Base-by-base conservation (phyloP, 768 basidiomycete species). In the Calocybe indica region DNA sequence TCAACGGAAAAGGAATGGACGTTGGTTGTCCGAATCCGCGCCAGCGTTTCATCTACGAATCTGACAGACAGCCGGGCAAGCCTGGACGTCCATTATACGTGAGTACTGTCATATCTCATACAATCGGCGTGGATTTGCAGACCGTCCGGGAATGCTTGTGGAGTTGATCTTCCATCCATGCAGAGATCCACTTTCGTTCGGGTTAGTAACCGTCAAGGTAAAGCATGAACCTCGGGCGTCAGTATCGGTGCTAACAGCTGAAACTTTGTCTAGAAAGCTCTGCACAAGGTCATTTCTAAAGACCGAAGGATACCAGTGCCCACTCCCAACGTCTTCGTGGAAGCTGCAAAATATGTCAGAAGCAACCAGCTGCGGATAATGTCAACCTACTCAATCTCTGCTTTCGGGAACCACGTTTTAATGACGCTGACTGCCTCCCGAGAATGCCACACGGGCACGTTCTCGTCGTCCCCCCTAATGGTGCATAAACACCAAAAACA, bases 371-470 rank as follows among this genome's bases (percentile, higher is more conserved):
- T 22, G 22, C 22, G 22, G 4, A 22, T 22, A 4, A 22, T 22
- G 22, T 22, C 22, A 22, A 22, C 22, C 22, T 22, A 4, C 22
- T 22, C 73, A 14, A 77, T 68, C 47, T 84, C 73, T 11, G 75
- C 72, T 6, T 71, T 57, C 1, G 71, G 61, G 43, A 74, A 68
- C 80, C 82, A 86, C 2, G 78, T 68, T 51, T 75, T 74, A 29
- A 93, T 52, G 12, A 81, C 64, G 22, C 73, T 70, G 3, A 87
- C 70, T 8, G 77, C 68, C 59, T 85, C 82, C 14, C 92, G 76
- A 2, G 82, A 79, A 54, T 95, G 92, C 80, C 90, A 89, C 0
- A 82, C 78, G 1, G 92, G 91, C 3, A 96, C 93, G 51, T 96
- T 94, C 35, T 83, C 79, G 58, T 96, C 93, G 34, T 71, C 70